Base-by-base conservation (phyloP, 164 flowering plant genomes). In the Protea cynaroides region DNA sequence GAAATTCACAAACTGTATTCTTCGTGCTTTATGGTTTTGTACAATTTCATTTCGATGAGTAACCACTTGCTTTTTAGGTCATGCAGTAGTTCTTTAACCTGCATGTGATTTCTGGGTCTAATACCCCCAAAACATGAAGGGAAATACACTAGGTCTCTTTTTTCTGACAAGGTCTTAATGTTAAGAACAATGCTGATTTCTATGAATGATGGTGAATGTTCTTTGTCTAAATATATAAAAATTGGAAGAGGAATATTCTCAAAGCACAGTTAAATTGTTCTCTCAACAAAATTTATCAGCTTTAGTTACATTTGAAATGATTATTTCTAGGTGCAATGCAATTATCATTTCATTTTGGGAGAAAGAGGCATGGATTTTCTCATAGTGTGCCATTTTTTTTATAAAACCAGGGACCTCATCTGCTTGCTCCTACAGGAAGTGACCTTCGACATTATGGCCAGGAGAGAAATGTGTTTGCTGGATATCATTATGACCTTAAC, bases 401-500 rank as follows among this genome's bases (percentile, higher is more conserved):
- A 2, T 25, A 67, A 71, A 49, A 10, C 37, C 80, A 90, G 98
- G 98, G 98, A 62, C 97, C 97, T 47, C 95, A 94, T 82, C 84
- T 91, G 60, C 90, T 94, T 73, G 99, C 96, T 75, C 99, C 99
- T 54, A 94, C 99, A 12, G 99, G 99, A 40, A 91, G 99, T 71
- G 87, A 94, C 73, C 99, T 94, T 51, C 58, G 67, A 46, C 73
- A 73, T 54, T 75, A 89, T 82, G 91, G 96, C 38, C 70, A 84
- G 67, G 88, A 80, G 67, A 93, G 94, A 17, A 85, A 81, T 61
- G 92, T 94, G 13, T 90, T 94, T 83, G 97, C 98, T 1, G 98
- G 97, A 62, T 94, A 87, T 70, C 98, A 93, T 65, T 89, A 91
- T 80, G 98, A 94, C 77, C 91, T 94, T 44, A 91, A 94, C 85